These are phyloP conservation scores for Pseudohyphozyma bogoriensis DNA, from an alignment of 768 basidiomycete genomes.

Conservation along the genomic window DNA sequence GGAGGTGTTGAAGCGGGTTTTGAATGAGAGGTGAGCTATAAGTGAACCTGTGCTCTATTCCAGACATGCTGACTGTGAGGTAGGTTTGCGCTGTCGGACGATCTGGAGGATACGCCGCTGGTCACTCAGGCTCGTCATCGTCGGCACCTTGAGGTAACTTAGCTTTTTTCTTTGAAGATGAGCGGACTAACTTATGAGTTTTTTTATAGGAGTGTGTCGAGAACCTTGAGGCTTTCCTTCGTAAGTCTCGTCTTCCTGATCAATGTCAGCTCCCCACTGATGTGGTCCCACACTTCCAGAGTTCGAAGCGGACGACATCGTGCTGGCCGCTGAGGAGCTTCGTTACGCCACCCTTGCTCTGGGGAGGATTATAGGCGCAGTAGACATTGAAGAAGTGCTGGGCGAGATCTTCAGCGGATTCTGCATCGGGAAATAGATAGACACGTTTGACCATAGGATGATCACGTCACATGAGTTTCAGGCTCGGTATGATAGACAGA, in stretches of 20 bases:
- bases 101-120: slow-evolving; percentile 46
- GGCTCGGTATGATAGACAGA: no score
- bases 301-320: slow-evolving; percentile 58
- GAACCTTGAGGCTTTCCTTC: slow-evolving; percentile 52
- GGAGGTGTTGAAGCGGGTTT: slow-evolving; percentile 1
- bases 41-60: not conserved
- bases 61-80: not conserved
- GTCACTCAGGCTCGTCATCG: slow-evolving; percentile 74
- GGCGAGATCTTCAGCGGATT: slow-evolving; percentile 76
- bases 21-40: slow-evolving; percentile 9
- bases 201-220: slow-evolving; percentile 6
- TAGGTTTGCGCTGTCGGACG: slow-evolving; percentile 32
- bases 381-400: slow-evolving; percentile 72
- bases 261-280: not conserved
- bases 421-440: slow-evolving; percentile 83
- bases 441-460: no score
- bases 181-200: not conserved
- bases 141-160: slow-evolving; percentile 51
- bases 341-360: slow-evolving; percentile 74
- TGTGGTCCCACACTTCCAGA: not conserved
- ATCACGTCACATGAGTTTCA: no score
- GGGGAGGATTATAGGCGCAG: slow-evolving; percentile 69
- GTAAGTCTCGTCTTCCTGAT: slow-evolving; percentile 35
- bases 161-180: not conserved
- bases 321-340: slow-evolving; percentile 74